Evolutionary conservation across 352 stramenopile species (phyloP), one percentile per base, ranked within the genome.

Genomic region (Blastocystis sp.): DNA sequence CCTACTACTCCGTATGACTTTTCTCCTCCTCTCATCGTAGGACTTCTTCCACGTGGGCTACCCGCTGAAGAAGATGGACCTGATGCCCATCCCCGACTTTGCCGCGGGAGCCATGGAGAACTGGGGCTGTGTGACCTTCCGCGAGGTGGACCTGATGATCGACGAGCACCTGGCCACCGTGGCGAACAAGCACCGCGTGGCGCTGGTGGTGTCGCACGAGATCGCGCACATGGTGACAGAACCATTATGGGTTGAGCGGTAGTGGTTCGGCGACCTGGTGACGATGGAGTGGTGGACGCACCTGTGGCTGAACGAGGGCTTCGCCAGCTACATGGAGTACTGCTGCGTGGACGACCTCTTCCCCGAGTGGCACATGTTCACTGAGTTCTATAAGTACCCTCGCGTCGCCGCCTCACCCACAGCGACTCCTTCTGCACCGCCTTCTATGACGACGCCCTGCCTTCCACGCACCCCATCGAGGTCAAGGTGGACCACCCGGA

Each of bases 271-370:
- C 53, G 98, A 99, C 89, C 92, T 99, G 2, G 96, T 99, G 41
- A 99, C 96, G 38, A 98, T 98, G 96, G 92, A 94, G 7, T 98
- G 96, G 93, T 97, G 94, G 94, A 95, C 94, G 11, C 93, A 94
- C 38, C 91, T 98, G 2, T 98, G 94, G 94, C 92, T 99, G 7
- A 99, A 99, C 91, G 96, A 98, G 90, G 96, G 95, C 7, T 99
- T 98, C 90, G 96, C 96, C 11, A 94, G 92, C 62, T 98, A 94
- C 91, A 97, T 97, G 91, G 94, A 98, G 91, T 96, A 97, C 88
- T 94, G 94, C 56, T 94, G 95, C n/a, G 92, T 95, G 0, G 90
- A 98, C 89, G 78, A 92, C 34, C 92, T 98, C 34, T 98, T 96
- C 90, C 95, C 95, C 0, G 91, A 97, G 40, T 98, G 94, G 94